Evolutionary conservation across 148 eudicot genomes (phyloP).

Genomic region (Drosera capensis): DNA sequence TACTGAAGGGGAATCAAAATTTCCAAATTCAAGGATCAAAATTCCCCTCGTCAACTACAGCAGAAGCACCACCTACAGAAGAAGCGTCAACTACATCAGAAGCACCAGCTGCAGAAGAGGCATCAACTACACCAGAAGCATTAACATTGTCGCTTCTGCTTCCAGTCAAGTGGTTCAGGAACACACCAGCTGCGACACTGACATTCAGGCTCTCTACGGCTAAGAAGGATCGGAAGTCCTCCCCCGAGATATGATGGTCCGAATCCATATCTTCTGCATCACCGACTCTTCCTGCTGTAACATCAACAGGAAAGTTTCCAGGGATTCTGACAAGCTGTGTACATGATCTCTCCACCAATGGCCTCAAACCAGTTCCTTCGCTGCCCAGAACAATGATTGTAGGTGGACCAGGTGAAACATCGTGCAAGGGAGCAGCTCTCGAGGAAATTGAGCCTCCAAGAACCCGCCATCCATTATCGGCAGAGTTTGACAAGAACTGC

Average conservation of each 20-base stretch:
- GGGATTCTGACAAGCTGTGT: slow-evolving; percentile 57
- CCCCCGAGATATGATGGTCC: slow-evolving; percentile 13
- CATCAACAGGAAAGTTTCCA: slow-evolving; percentile 47
- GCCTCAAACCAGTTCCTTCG: slow-evolving; percentile 97
- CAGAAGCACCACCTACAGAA: no score
- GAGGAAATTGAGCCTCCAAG: slow-evolving; percentile 79
- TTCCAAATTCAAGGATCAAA: no score
- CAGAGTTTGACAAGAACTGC: slow-evolving; percentile 73
- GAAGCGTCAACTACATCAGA: no score
- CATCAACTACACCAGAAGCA: no score
- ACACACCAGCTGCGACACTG: slow-evolving; percentile 97
- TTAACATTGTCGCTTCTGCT: slow-evolving; percentile 9
- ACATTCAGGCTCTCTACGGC: slow-evolving; percentile 99
- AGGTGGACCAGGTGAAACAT: slow-evolving; percentile 50
- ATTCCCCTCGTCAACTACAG: no score
- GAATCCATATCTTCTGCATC: slow-evolving; percentile 23
- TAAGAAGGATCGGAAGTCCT: slow-evolving; percentile 62
- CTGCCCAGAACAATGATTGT: slow-evolving; percentile 96
- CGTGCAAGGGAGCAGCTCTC: slow-evolving; percentile 55
- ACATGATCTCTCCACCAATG: slow-evolving; percentile 89
- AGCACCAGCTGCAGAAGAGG: no score
- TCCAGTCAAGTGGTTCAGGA: slow-evolving; percentile 81
- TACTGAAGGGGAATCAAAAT: no score
- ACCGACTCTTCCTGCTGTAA: slow-evolving; percentile 16
- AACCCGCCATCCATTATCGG: slow-evolving; percentile 91